Evolutionary conservation across 192 early-diverging fungal species (phyloP).

Genomic region (Allomyces javanicus): DNA sequence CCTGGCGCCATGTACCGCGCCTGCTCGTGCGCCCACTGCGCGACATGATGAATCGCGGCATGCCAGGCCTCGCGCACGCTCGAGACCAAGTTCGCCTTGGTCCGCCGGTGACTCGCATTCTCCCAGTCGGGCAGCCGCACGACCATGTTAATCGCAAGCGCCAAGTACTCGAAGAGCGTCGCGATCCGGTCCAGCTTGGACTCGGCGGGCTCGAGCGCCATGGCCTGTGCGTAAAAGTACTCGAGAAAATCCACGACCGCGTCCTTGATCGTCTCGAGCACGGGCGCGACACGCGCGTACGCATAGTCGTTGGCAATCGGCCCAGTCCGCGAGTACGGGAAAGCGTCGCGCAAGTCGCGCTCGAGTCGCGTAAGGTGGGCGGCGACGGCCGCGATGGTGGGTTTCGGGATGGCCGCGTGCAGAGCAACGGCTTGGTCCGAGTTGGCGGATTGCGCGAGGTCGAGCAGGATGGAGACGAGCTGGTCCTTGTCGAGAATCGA

Average conservation of each 20-base stretch:
- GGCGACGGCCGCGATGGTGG: not conserved
- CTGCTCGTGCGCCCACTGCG: not conserved
- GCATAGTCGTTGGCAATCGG: not conserved
- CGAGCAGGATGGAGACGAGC: not conserved
- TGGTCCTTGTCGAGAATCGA: not conserved
- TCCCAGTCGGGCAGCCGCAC: not conserved
- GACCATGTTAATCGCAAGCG: not conserved
- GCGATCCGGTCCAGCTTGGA: not conserved
- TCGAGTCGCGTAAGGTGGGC: not conserved
- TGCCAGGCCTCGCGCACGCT: not conserved
- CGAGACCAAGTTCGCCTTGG: not conserved
- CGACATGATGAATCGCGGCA: not conserved
- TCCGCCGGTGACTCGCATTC: not conserved
- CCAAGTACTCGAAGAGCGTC: not conserved
- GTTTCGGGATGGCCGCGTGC: not conserved
- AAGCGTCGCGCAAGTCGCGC: not conserved
- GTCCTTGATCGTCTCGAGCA: not conserved
- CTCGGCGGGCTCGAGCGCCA: not conserved
- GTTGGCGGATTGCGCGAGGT: not conserved
- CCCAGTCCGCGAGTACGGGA: not conserved
- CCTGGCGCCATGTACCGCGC: not conserved
- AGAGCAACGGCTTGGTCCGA: not conserved
- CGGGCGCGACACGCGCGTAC: not conserved
- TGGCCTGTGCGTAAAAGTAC: not conserved
- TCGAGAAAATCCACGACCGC: not conserved